Evolutionary conservation across 352 stramenopile species (phyloP).

Genomic region (Globisporangium viniferum): DNA sequence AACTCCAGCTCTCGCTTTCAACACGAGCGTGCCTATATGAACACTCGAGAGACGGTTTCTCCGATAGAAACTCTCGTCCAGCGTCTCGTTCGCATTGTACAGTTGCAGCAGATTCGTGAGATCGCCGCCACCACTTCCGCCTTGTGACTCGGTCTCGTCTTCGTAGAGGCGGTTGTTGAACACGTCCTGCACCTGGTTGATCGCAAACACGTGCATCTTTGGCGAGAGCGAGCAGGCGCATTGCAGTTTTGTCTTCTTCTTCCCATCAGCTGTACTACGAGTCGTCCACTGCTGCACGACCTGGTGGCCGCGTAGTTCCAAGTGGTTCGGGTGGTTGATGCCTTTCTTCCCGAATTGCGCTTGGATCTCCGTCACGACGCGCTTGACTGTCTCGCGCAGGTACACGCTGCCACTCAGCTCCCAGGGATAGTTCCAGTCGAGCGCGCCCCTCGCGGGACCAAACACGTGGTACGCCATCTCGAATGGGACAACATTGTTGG

Average conservation of each 20-base stretch:
- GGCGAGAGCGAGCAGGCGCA: slow-evolving; percentile 44
- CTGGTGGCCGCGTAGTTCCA: slow-evolving; percentile 62
- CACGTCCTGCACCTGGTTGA: slow-evolving; percentile 85
- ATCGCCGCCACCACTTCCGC: slow-evolving; percentile 21
- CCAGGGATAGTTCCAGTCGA: slow-evolving; percentile 86
- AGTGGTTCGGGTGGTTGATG: slow-evolving; percentile 53
- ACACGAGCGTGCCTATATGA: slow-evolving; percentile 74
- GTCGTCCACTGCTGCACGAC: slow-evolving; percentile 26
- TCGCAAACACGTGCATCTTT: slow-evolving; percentile 75
- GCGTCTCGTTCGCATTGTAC: slow-evolving; percentile 29
- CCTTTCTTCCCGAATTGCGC: slow-evolving; percentile 26
- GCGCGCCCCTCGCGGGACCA: slow-evolving; percentile 34
- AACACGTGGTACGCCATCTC: slow-evolving; percentile 35
- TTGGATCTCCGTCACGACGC: slow-evolving; percentile 30
- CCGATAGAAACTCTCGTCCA: slow-evolving; percentile 63
- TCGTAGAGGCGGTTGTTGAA: slow-evolving; percentile 72
- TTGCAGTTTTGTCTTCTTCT: slow-evolving; percentile 25
- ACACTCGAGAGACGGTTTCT: slow-evolving; percentile 57
- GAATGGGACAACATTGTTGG: not conserved
- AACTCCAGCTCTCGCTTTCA: slow-evolving; percentile 13
- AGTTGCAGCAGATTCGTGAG: slow-evolving; percentile 28
- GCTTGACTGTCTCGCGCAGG: slow-evolving; percentile 26
- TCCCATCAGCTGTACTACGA: not conserved
- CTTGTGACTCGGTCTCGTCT: slow-evolving; percentile 7
- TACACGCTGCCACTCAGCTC: slow-evolving; percentile 87